A percentile compares a stretch with the other conserved stretches of the same genome.
These are phyloP conservation scores for Neonectria sp. DNA, from an alignment of 2,329 filamentous ascomycete genomes.

Conservation along the genomic window DNA sequence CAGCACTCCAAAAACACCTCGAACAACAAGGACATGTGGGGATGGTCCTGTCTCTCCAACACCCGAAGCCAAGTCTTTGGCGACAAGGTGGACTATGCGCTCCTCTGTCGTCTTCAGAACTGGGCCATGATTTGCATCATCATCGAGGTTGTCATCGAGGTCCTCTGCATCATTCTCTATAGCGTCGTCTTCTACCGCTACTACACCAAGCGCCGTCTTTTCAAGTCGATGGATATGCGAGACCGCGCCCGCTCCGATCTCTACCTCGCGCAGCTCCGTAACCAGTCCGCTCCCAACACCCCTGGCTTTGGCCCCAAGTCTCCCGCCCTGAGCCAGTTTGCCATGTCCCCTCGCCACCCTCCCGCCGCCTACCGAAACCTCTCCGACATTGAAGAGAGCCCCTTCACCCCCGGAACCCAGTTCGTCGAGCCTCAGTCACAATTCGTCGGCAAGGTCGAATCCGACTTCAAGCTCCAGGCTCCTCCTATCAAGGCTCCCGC, in stretches of 20 bases:
- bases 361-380: conserved; percentile 69
- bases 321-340: conserved; percentile 63
- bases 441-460: conserved; percentile 66
- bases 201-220: conserved; percentile 94
- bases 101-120: conserved; percentile 93
- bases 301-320: conserved; percentile 86
- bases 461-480: conserved; percentile 88
- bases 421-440: conserved; percentile 76
- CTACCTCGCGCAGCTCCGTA: conserved; percentile 88
- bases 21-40: conserved; percentile 93
- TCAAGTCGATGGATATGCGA: conserved; percentile 96
- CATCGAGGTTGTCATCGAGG: conserved; percentile 94
- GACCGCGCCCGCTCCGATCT: conserved; percentile 95
- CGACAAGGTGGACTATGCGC: conserved; percentile 87
- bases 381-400: conserved; percentile 61
- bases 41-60: conserved; percentile 97
- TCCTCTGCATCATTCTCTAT: conserved; percentile 93
- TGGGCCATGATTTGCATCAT: conserved; percentile 97
- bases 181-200: conserved; percentile 96
- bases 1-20: conserved; percentile 81
- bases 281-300: conserved; percentile 94
- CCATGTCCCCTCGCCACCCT: conserved; percentile 74
- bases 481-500: conserved; percentile 85
- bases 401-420: conserved; percentile 69
- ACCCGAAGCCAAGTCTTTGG: conserved; percentile 82